Conservation (phyloP, 2,329 filamentous ascomycete species). For the Talaromyces sp. region DNA sequence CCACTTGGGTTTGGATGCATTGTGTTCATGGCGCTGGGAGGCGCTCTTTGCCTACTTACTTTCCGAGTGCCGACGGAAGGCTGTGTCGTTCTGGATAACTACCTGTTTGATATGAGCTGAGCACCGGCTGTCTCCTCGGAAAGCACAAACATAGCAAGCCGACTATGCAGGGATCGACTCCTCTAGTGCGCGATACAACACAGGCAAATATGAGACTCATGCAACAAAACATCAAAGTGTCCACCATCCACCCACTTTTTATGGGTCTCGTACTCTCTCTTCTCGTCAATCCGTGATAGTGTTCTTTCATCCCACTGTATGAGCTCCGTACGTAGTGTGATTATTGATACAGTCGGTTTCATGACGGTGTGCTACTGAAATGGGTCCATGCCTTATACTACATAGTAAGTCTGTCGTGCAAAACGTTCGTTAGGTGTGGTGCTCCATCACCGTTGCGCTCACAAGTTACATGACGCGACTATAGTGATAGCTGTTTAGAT, state of each 20-base stretch:
- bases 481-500: neutral
- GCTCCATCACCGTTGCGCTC: neutral
- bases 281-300: neutral
- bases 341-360: neutral
- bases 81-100: neutral
- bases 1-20: neutral
- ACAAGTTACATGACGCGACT: neutral
- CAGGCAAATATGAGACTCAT: neutral
- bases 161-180: neutral
- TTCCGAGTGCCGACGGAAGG: neutral
- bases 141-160: neutral
- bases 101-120: neutral
- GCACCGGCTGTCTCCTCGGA: neutral
- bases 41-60: neutral
- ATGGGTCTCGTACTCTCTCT: conserved; percentile 7
- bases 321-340: neutral
- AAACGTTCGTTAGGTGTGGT: neutral
- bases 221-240: conserved; percentile 7
- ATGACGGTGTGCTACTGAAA: neutral
- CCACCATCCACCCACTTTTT: conserved; percentile 10
- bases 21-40: neutral
- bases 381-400: neutral
- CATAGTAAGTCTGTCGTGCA: neutral
- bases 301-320: neutral
- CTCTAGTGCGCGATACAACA: neutral